Conservation (phyloP, 345 rosid species). For the Dovyalis caffra region DNA sequence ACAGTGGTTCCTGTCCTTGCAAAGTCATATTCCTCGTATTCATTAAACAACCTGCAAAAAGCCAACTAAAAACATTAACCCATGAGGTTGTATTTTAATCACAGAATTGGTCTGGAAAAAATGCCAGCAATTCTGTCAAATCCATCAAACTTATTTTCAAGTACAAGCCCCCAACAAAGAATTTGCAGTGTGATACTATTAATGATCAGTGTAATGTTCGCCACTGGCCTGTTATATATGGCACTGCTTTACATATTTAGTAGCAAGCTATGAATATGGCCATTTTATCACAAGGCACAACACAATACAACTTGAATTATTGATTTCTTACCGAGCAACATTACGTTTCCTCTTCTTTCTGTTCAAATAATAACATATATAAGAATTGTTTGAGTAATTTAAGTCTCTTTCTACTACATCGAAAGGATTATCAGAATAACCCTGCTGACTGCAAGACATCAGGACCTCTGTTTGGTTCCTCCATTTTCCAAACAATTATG, state of each 20-base stretch:
- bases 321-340: background rate
- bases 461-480: background rate
- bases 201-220: background rate
- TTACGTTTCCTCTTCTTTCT: background rate
- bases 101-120: background rate
- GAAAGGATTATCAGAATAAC: background rate
- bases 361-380: background rate
- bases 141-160: background rate
- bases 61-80: background rate
- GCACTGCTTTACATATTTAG: background rate
- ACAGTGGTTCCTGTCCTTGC: constrained; percentile 83
- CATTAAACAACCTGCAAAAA: constrained; percentile 63
- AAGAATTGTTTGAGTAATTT: background rate
- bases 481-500: background rate
- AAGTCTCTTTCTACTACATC: background rate
- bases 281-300: background rate
- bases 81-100: background rate
- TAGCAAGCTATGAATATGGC: background rate
- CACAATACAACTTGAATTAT: background rate
- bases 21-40: constrained; percentile 78
- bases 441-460: background rate
- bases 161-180: background rate
- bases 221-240: background rate
- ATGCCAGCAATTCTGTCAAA: background rate
- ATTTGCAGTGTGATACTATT: background rate